phyloP scores from a whole-genome alignment of 2,329 filamentous ascomycete genomes.

The Aspergillus sp. region DNA sequence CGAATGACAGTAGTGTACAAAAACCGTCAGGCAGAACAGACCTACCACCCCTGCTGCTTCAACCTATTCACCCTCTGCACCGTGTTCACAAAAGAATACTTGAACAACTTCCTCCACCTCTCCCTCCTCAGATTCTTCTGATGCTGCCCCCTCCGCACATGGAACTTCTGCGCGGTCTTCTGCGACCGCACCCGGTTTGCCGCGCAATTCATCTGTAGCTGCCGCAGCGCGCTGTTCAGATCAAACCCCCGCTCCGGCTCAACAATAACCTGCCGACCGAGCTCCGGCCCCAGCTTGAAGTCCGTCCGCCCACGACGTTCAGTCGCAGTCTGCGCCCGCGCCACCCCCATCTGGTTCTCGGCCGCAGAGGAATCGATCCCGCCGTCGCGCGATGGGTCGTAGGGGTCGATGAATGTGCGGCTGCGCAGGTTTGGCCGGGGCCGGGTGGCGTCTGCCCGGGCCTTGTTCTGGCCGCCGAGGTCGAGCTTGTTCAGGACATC shows the following conservation, averaged over 20 bases:
- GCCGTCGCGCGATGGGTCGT: no score
- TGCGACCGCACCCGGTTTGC: conserved; percentile 27
- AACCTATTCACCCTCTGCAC: conserved; percentile 35
- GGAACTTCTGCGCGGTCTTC: conserved; percentile 27
- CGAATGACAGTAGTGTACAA: not conserved
- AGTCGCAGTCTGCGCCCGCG: no score
- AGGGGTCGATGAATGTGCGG: no score
- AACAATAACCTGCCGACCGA: conserved; percentile 27
- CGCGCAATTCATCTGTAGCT: conserved; percentile 15
- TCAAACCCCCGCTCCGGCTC: conserved; percentile 25
- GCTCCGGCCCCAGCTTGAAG: conserved; percentile 27
- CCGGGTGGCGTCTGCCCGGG: no score
- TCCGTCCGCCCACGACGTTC: no score
- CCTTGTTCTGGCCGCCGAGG: conserved; percentile 10
- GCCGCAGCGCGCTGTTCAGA: conserved; percentile 19
- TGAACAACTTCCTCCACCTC: conserved; percentile 38
- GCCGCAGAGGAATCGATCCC: no score
- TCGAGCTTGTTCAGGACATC: conserved; percentile 25
- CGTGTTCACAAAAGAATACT: conserved; percentile 34
- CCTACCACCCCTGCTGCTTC: conserved; percentile 39
- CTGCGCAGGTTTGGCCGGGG: no score
- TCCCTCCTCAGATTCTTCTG: conserved; percentile 29
- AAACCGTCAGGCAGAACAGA: not conserved
- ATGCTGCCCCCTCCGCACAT: conserved; percentile 34
- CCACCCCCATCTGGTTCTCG: no score